Evolutionary conservation across 2,329 filamentous ascomycete genomes (phyloP).

Genomic region (Emericellopsis cladophorae): DNA sequence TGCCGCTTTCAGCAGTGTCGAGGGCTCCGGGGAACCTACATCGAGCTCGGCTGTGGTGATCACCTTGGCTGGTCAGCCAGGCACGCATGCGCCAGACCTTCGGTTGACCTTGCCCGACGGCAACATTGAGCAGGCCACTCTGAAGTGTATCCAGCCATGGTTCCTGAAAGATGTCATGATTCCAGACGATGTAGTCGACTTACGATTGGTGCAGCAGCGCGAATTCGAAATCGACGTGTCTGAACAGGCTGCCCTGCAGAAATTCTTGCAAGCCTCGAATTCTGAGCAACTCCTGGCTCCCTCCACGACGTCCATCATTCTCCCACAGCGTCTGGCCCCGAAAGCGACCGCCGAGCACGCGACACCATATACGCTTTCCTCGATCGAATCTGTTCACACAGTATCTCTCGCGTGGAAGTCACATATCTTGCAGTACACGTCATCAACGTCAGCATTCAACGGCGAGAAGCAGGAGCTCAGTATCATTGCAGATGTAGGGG

Average conservation of each 20-base stretch:
- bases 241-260: conserved; percentile 19
- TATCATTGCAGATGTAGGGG: conserved; percentile 13
- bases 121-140: conserved; percentile 15
- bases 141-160: conserved; percentile 16
- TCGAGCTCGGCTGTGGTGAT: too few species aligned
- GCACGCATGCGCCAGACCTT: conserved; percentile 8
- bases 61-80: not conserved
- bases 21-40: too few species aligned
- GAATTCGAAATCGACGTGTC: conserved; percentile 24
- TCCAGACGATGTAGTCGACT: conserved; percentile 31
- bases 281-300: conserved; percentile 2
- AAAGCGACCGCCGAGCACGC: too few species aligned
- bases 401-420: too few species aligned
- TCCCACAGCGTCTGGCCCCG: conserved; percentile 16
- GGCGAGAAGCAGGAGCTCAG: conserved; percentile 24
- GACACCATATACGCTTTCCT: too few species aligned
- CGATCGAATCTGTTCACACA: too few species aligned
- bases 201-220: conserved; percentile 25
- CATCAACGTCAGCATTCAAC: too few species aligned
- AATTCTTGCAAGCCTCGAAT: too few species aligned
- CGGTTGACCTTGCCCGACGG: conserved; percentile 16
- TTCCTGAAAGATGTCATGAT: conserved; percentile 29
- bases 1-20: conserved; percentile 19
- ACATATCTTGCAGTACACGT: too few species aligned
- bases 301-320: conserved; percentile 24